Evolutionary conservation across 2,329 filamentous ascomycete genomes (phyloP).

Genomic region (Fusarium equiseti): DNA sequence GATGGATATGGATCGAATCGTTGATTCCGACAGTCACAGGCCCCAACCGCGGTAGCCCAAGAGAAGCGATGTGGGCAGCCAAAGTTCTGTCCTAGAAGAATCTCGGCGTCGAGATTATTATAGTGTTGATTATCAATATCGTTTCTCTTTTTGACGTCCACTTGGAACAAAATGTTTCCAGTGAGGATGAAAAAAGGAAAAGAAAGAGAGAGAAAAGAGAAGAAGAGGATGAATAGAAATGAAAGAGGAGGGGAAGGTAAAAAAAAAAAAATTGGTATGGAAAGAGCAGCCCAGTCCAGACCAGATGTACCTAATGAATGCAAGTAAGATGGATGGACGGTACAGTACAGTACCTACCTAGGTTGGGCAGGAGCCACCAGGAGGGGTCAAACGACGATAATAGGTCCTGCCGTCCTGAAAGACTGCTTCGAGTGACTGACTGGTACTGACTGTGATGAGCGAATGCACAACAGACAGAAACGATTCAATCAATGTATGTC

Average conservation of each 20-base stretch:
- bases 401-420: constrained; percentile 21
- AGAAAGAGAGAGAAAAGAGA: constrained; percentile 1
- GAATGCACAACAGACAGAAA: constrained; percentile 23
- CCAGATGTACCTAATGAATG: constrained; percentile 29
- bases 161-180: constrained; percentile 31
- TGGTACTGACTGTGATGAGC: constrained; percentile 5
- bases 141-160: constrained; percentile 34
- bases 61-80: constrained; percentile 22
- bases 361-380: constrained; percentile 6
- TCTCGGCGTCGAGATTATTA: constrained; percentile 24
- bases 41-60: constrained; percentile 30
- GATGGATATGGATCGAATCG: constrained; percentile 2
- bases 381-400: constrained; percentile 30
- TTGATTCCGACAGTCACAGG: constrained; percentile 15
- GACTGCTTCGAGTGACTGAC: constrained; percentile 9
- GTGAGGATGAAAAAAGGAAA: constrained; percentile 36
- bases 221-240: constrained; percentile 10
- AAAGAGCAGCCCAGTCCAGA: not conserved
- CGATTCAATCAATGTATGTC: constrained; percentile 17
- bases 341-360: not conserved
- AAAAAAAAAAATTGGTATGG: constrained; percentile 8
- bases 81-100: constrained; percentile 14
- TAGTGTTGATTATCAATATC: constrained; percentile 21
- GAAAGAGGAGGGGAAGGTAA: constrained; percentile 12
- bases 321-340: constrained; percentile 36